Base-by-base conservation (phyloP, 1,284 basidiomycete genomes). In the Apiotrichum siamense region DNA sequence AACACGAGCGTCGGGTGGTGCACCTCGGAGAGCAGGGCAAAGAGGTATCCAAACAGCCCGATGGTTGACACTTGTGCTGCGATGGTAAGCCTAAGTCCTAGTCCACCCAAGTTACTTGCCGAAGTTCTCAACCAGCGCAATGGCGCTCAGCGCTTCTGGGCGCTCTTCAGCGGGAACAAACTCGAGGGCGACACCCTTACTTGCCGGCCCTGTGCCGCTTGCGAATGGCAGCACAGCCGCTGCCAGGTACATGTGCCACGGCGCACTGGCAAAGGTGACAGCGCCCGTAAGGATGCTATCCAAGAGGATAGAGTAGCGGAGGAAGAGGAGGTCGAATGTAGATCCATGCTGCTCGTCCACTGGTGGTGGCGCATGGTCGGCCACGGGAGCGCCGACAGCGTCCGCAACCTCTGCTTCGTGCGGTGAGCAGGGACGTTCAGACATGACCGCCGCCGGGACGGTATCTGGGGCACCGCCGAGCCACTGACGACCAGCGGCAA, bases 171-270 rank as follows among this genome's bases (percentile, higher is more conserved):
- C 36, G 5, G 57, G 51, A 5, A 73, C 70, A 47, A 75, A 66
- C 48, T 74, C 74, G 43, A 74, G 57, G 3, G 64, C 59, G 10
- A 74, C 71, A 7, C 74, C 74, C 49, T 73, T 74, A 17, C 61
- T 58, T 0, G 74, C 73, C 10, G 70, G 62, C 1, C 70, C 72
- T 0, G 73, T 73, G 3, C 70, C 74, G 21, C 62, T 66, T 15
- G 73, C 72, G 37, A 74, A 66, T 1, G 74, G 74, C 17, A 75
- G 49, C 0, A 74, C 51, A 0, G 49, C 60, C 0, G 70, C 73
- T 0, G 74, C 73, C 18, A 66, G 26, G 47, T 70, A 72, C 39
- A 75, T 62, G 45, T 74, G 69, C 68, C 64, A 68, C 0, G 62
- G 57, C 10, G 49, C 20, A 3, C 32, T 48, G 3, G 61, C 55